These are phyloP conservation scores for Gossypium raimondii DNA, from an alignment of 345 rosid species.

Conservation along the genomic window DNA sequence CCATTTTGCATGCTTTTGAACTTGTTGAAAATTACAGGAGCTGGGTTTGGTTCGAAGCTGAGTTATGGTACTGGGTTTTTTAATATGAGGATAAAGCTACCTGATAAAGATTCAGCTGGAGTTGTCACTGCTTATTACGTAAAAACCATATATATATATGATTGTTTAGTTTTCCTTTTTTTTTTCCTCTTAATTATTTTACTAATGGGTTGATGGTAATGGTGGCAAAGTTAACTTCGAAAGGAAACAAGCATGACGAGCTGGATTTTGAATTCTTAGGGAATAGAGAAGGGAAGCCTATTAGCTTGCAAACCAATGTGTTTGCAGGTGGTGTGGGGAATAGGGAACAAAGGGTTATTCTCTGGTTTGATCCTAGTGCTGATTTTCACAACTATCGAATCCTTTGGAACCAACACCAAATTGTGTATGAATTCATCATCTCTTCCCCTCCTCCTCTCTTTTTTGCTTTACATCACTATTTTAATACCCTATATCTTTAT, in stretches of 20 bases:
- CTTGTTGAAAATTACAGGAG: slow-evolving; percentile 24
- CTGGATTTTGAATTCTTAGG: slow-evolving; percentile 77
- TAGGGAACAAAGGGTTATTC: slow-evolving; percentile 52
- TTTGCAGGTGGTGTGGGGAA: slow-evolving; percentile 44
- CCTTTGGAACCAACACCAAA: slow-evolving; percentile 72
- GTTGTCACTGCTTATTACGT: slow-evolving; percentile 67
- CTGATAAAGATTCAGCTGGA: slow-evolving; percentile 52
- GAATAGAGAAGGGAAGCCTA: slow-evolving; percentile 48
- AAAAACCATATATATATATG: background rate
- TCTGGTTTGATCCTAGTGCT: slow-evolving; percentile 67
- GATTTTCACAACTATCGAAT: slow-evolving; percentile 52
- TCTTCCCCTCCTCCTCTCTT: background rate
- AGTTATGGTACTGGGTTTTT: slow-evolving; percentile 53
- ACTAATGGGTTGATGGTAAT: background rate
- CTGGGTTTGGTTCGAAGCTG: slow-evolving; percentile 50
- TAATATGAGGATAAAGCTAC: slow-evolving; percentile 44
- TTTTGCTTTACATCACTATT: background rate
- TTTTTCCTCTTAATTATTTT: background rate
- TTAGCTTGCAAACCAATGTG: slow-evolving; percentile 56
- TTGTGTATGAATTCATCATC: slow-evolving; percentile 46
- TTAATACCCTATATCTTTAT: no score
- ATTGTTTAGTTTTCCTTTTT: background rate
- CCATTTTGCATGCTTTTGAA: background rate
- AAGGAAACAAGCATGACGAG: slow-evolving; percentile 47
- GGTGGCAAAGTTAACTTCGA: slow-evolving; percentile 41